Percentiles rank a stretch among this genome's conserved stretches.
Evolutionary conservation across 75 land plant genomes (phyloP).

Genomic region (Cryptomeria japonica): DNA sequence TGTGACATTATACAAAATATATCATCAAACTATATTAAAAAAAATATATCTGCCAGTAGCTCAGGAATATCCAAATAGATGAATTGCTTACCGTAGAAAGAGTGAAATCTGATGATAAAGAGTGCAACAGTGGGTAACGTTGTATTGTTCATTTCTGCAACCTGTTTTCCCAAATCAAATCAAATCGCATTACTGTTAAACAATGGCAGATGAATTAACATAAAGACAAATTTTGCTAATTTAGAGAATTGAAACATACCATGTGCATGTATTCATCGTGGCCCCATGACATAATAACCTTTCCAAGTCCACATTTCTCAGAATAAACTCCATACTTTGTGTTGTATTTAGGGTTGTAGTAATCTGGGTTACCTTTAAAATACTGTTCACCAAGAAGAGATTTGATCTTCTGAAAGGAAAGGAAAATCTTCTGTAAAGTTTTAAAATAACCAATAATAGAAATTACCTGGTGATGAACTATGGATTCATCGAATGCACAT

Average conservation of each 20-base stretch:
- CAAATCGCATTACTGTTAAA: background rate
- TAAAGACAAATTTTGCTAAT: background rate
- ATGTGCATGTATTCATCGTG: constrained; percentile 94
- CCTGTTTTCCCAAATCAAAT: constrained; percentile 29
- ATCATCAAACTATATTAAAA: no score
- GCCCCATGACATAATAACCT: constrained; percentile 83
- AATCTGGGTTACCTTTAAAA: constrained; percentile 68
- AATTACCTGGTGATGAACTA: constrained; percentile 68
- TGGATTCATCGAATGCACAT: constrained; percentile 76
- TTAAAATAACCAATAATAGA: background rate
- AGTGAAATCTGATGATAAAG: constrained; percentile 81
- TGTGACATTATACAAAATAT: no score
- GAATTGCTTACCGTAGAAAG: constrained; percentile 62
- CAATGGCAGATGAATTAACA: background rate
- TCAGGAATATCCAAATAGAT: no score
- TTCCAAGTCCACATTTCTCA: constrained; percentile 77
- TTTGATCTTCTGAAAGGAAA: background rate
- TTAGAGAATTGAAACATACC: constrained; percentile 27
- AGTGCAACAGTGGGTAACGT: constrained; percentile 73
- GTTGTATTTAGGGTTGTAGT: constrained; percentile 50
- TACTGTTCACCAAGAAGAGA: constrained; percentile 33
- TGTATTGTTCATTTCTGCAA: constrained; percentile 68
- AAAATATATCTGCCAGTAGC: no score
- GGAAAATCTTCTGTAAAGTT: background rate
- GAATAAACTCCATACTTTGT: constrained; percentile 68